These are phyloP conservation scores for Penicillium parvum DNA, from an alignment of 495 filamentous ascomycete genomes.

Conservation along the genomic window DNA sequence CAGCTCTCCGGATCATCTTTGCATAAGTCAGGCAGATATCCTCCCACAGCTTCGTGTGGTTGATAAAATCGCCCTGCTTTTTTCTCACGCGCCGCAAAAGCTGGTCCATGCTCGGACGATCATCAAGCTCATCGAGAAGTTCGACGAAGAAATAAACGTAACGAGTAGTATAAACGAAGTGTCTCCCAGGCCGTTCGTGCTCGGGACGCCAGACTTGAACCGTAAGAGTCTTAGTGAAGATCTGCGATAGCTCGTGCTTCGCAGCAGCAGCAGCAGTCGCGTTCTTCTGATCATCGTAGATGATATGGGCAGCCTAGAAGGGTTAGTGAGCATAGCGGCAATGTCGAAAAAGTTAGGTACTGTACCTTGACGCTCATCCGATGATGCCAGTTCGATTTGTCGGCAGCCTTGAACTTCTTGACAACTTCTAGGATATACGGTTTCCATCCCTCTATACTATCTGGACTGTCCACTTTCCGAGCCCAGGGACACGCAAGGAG, in stretches of 20 bases:
- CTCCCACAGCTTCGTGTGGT: conserved; percentile 82
- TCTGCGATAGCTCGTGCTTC: conserved; percentile 73
- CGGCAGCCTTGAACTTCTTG: conserved; percentile 70
- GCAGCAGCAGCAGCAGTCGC: conserved; percentile 55
- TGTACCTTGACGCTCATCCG: conserved; percentile 72
- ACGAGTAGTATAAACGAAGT: conserved; percentile 88
- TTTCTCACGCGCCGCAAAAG: conserved; percentile 78
- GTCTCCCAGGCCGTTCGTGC: conserved; percentile 81
- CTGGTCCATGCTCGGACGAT: conserved; percentile 73
- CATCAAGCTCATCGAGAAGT: conserved; percentile 70
- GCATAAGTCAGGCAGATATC: conserved; percentile 71
- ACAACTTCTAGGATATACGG: conserved; percentile 68
- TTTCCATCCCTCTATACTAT: conserved; percentile 65
- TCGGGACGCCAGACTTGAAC: conserved; percentile 97
- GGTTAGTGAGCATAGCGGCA: conserved; percentile 12
- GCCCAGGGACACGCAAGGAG: conserved; percentile 55
- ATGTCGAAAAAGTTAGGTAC: neutral
- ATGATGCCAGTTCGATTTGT: conserved; percentile 97
- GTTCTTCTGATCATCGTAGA: conserved; percentile 56
- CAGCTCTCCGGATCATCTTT: conserved; percentile 62
- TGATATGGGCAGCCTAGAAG: conserved; percentile 59
- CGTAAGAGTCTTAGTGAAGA: conserved; percentile 92
- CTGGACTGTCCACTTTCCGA: conserved; percentile 42
- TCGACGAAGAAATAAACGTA: conserved; percentile 79
- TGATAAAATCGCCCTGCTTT: conserved; percentile 76